A percentile compares a stretch with the other conserved stretches of the same genome.
phyloP scores from a whole-genome alignment of 345 rosid genomes.

The Gossypium thurberi region DNA sequence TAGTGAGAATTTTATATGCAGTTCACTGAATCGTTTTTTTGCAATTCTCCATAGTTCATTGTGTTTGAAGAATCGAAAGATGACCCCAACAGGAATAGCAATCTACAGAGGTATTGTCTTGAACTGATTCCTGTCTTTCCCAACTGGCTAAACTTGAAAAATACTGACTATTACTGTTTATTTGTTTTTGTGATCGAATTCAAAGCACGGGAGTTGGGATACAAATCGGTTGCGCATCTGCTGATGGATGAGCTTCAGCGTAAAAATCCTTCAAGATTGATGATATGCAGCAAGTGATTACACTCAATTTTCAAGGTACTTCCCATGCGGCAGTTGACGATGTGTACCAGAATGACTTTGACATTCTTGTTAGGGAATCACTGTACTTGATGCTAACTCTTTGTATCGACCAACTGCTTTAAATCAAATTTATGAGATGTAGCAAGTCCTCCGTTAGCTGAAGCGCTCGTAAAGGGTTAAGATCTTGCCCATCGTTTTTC shows the following conservation, averaged over 20 bases:
- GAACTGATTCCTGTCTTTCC: conserved; percentile 3
- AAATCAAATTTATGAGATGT: neutral
- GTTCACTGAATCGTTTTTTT: neutral
- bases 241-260: conserved; percentile 32
- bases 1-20: neutral
- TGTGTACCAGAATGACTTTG: neutral
- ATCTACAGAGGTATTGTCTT: conserved; percentile 3
- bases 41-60: neutral
- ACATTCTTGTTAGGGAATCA: neutral
- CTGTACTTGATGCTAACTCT: neutral
- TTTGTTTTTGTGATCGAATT: neutral
- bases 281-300: neutral
- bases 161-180: neutral
- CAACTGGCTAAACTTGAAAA: neutral
- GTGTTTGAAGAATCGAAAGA: conserved; percentile 10
- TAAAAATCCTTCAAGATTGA: neutral
- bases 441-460: neutral
- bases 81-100: conserved; percentile 7
- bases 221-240: conserved; percentile 39
- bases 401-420: neutral
- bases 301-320: neutral
- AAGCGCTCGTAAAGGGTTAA: no score
- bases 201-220: conserved; percentile 33
- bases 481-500: no score
- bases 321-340: neutral